phyloP scores from a whole-genome alignment of 2,329 filamentous ascomycete species.

The Talaromyces islandicus region DNA sequence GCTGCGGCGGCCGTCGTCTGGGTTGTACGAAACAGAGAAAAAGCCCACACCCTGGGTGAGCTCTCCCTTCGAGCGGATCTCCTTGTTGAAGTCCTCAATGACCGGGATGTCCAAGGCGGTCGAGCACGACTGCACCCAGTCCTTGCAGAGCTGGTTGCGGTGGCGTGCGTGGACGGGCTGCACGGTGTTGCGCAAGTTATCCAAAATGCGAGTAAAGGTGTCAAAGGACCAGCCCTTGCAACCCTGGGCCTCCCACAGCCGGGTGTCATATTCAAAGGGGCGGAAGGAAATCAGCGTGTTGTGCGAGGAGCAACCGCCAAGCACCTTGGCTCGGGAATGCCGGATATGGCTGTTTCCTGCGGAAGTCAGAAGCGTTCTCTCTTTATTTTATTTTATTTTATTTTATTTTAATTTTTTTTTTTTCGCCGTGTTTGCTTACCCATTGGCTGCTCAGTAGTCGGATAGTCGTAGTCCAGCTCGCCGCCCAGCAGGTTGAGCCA shows the following conservation, averaged over 20 bases:
- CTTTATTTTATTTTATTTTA: too few relatives aligned
- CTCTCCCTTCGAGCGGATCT: constrained; percentile 68
- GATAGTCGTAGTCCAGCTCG: constrained; percentile 87
- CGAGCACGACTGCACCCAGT: constrained; percentile 80
- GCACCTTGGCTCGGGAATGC: constrained; percentile 85
- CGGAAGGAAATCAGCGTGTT: constrained; percentile 92
- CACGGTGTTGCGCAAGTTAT: constrained; percentile 83
- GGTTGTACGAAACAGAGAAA: constrained; percentile 88
- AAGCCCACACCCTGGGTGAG: constrained; percentile 76
- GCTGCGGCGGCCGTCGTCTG: constrained; percentile 75
- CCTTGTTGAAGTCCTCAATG: constrained; percentile 78
- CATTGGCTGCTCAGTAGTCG: constrained; percentile 81
- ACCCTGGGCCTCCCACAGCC: constrained; percentile 75
- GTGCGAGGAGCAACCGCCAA: constrained; percentile 88
- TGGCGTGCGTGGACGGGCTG: constrained; percentile 81
- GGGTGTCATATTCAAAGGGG: constrained; percentile 81
- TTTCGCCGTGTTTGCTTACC: too few relatives aligned
- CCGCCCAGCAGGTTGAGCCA: constrained; percentile 81
- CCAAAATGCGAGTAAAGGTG: constrained; percentile 72
- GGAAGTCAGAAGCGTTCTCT: not conserved
- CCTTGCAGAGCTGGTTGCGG: constrained; percentile 83
- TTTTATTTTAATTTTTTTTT: too few relatives aligned
- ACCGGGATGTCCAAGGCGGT: constrained; percentile 73
- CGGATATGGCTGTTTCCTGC: constrained; percentile 83
- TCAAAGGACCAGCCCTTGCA: constrained; percentile 83